Evolutionary conservation across 306 rosid genomes (phyloP).

Genomic region (Vigna angularis): DNA sequence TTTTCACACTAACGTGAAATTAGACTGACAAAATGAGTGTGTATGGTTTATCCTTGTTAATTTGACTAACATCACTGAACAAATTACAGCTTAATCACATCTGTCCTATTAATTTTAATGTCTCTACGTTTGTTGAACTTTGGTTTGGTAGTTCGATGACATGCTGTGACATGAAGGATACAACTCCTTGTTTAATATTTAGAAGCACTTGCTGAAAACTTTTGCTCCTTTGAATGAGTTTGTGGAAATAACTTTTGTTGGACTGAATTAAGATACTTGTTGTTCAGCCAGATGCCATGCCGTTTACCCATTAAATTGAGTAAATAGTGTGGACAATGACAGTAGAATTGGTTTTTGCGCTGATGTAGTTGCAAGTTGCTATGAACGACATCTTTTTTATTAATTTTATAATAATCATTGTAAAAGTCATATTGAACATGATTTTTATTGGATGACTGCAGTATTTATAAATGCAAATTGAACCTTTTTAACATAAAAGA

Average conservation of each 20-base stretch:
- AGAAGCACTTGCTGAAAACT: too few relatives aligned
- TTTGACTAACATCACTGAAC: constrained; percentile 15
- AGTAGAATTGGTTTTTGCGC: background rate
- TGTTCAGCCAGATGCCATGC: background rate
- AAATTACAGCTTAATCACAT: background rate
- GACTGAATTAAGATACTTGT: background rate
- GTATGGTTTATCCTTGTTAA: background rate
- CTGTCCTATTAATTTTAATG: background rate
- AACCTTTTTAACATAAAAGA: background rate
- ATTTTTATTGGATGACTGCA: background rate
- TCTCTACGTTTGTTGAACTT: background rate
- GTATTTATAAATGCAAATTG: too few relatives aligned
- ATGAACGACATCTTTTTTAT: background rate
- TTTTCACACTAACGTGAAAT: background rate
- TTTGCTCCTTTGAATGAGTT: background rate
- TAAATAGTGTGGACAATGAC: background rate
- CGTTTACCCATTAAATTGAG: background rate
- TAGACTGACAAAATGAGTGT: constrained; percentile 4
- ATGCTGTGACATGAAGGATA: background rate
- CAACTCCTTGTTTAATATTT: background rate
- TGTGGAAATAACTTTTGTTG: background rate
- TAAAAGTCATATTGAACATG: background rate
- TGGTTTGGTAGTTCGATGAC: background rate
- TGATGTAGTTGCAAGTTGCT: background rate
- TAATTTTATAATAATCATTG: background rate